These are phyloP conservation scores for Aspergillus bertholletiae DNA, from an alignment of 495 filamentous ascomycete species.

Conservation along the genomic window DNA sequence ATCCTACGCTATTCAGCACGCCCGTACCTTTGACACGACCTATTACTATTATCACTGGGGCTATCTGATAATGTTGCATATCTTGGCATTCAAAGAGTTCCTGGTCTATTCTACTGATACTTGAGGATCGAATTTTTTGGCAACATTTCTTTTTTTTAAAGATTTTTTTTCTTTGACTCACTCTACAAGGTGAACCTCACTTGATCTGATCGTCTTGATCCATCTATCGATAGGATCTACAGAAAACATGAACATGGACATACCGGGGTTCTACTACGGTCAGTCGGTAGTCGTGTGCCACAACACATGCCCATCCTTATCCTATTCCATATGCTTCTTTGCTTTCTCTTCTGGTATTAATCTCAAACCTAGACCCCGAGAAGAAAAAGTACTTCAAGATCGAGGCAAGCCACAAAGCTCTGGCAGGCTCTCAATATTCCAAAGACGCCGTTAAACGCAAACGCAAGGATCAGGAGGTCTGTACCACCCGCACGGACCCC, in stretches of 20 bases:
- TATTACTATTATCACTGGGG: background rate
- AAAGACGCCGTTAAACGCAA: conserved; percentile 43
- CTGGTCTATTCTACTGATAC: background rate
- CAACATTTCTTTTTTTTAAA: too few relatives aligned
- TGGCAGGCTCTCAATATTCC: conserved; percentile 42
- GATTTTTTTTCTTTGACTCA: too few relatives aligned
- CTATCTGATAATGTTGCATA: background rate
- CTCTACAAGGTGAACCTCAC: too few relatives aligned
- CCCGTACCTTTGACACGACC: too few relatives aligned
- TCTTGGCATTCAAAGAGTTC: background rate
- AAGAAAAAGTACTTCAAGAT: conserved; percentile 60
- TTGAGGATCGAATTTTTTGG: background rate
- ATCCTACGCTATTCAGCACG: background rate
- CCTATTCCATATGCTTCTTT: background rate
- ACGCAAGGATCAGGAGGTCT: conserved; percentile 34
- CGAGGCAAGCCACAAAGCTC: conserved; percentile 44
- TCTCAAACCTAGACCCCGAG: conserved; percentile 37
- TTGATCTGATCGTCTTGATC: background rate
- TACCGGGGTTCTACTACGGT: conserved; percentile 30
- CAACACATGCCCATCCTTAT: background rate
- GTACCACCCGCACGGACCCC: background rate
- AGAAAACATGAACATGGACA: conserved; percentile 22
- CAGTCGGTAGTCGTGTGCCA: background rate
- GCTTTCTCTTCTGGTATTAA: background rate
- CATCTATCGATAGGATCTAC: background rate